These are phyloP conservation scores for Magnaporthiopsis poae DNA, from an alignment of 2,329 filamentous ascomycete species.

Conservation along the genomic window DNA sequence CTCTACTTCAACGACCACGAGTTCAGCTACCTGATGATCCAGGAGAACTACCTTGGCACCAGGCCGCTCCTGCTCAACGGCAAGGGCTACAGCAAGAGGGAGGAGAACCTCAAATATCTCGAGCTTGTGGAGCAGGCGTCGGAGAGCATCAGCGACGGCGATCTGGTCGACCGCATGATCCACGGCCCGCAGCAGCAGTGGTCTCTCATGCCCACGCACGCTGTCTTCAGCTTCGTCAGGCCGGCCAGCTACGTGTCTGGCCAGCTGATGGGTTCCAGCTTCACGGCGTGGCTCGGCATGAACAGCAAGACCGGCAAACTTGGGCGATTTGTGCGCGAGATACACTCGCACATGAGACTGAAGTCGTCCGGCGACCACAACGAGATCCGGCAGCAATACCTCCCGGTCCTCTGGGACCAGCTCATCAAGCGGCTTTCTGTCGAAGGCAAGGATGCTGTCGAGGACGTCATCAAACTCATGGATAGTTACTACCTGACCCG, in stretches of 20 bases:
- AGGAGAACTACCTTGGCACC: conserved; percentile 90
- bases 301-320: conserved; percentile 80
- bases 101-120: conserved; percentile 69
- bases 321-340: conserved; percentile 75
- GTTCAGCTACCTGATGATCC: conserved; percentile 93
- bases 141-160: conserved; percentile 92
- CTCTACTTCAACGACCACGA: conserved; percentile 99
- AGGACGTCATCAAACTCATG: conserved; percentile 85
- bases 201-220: conserved; percentile 95
- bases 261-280: conserved; percentile 62
- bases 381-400: conserved; percentile 87
- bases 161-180: conserved; percentile 94
- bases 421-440: conserved; percentile 63
- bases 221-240: conserved; percentile 85
- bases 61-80: conserved; percentile 59
- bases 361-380: conserved; percentile 82
- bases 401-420: conserved; percentile 77
- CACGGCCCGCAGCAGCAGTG: conserved; percentile 96
- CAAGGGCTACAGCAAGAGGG: conserved; percentile 49
- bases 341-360: conserved; percentile 94
- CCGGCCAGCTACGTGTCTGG: conserved; percentile 82
- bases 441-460: conserved; percentile 73
- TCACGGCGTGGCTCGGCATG: conserved; percentile 89
- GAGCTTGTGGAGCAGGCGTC: conserved; percentile 81
- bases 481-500: conserved; percentile 91